phyloP scores from a whole-genome alignment of 805 yeast genomes.

The Saccharomycopsis synnaedendra region DNA sequence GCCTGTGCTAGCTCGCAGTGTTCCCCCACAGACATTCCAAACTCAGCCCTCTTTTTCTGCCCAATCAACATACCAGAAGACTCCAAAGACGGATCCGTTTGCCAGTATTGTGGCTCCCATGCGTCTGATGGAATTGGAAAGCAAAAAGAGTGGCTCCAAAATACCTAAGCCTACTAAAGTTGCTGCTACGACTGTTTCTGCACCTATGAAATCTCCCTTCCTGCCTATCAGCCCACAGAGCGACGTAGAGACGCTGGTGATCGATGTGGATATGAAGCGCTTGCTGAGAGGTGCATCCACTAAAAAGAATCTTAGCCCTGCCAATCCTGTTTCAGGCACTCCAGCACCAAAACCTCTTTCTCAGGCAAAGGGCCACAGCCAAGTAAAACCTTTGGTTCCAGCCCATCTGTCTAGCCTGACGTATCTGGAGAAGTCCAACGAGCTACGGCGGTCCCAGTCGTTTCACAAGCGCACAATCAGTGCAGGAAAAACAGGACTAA shows the following conservation, averaged over 20 bases:
- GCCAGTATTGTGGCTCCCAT: slow-evolving; percentile 5
- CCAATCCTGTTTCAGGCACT: not conserved
- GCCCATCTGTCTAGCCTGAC: not conserved
- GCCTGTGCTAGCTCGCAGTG: too few relatives aligned
- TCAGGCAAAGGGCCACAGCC: not conserved
- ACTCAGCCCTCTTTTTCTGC: too few relatives aligned
- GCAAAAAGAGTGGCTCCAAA: not conserved
- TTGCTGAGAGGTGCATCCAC: not conserved
- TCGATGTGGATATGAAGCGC: slow-evolving; percentile 15
- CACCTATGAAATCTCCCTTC: not conserved
- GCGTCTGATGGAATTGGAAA: not conserved
- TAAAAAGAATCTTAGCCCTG: not conserved
- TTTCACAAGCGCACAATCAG: slow-evolving; percentile 15
- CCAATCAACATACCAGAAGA: too few relatives aligned
- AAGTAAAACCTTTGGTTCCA: not conserved
- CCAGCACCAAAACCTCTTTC: not conserved
- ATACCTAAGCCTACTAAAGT: not conserved
- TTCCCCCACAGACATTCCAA: too few relatives aligned
- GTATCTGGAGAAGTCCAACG: not conserved
- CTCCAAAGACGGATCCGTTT: slow-evolving; percentile 9
- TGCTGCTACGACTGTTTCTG: not conserved
- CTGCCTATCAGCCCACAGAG: too few relatives aligned
- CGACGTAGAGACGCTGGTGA: slow-evolving; percentile 4
- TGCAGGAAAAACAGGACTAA: slow-evolving; percentile 12
- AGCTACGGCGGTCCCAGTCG: slow-evolving; percentile 4